phyloP scores from a whole-genome alignment of 2,329 filamentous ascomycete species.

The Ceratocystis huliohia region DNA sequence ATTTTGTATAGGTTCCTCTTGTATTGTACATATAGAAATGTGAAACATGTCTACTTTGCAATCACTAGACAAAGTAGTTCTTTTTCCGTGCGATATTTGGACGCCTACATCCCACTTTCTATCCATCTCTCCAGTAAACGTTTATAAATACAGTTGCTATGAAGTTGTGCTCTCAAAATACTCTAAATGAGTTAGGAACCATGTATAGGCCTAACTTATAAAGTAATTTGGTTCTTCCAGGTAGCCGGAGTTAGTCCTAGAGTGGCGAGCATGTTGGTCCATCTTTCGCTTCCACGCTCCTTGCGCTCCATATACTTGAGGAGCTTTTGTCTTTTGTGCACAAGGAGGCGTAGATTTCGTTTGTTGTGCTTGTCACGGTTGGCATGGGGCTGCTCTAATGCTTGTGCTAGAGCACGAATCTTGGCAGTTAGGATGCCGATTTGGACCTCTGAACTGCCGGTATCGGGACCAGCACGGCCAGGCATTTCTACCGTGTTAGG shows the following conservation, averaged over 20 bases:
- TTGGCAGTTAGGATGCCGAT: conserved; percentile 89
- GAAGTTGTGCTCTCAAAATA: conserved; percentile 10
- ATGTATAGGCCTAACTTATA: conserved; percentile 36
- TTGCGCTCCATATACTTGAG: conserved; percentile 75
- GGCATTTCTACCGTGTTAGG: conserved; percentile 32
- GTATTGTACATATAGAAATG: conserved; percentile 19
- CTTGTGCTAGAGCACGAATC: conserved; percentile 67
- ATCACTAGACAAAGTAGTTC: background rate
- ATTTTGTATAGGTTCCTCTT: conserved; percentile 1
- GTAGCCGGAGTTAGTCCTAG: conserved; percentile 77
- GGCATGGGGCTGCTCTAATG: conserved; percentile 52
- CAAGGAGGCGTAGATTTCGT: conserved; percentile 70
- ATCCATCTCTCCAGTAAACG: conserved; percentile 9
- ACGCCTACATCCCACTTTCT: background rate
- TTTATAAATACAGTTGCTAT: conserved; percentile 20
- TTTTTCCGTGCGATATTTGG: background rate
- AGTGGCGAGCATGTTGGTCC: conserved; percentile 72
- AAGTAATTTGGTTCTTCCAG: conserved; percentile 78
- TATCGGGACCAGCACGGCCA: conserved; percentile 71
- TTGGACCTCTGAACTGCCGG: conserved; percentile 94
- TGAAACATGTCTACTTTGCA: conserved; percentile 17
- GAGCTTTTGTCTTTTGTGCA: conserved; percentile 81
- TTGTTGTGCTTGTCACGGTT: conserved; percentile 90
- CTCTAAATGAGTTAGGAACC: background rate
- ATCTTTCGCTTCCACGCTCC: conserved; percentile 82